Base-by-base conservation (phyloP, 108 stramenopile genomes). In the Nannochloropsis gaditana region DNA sequence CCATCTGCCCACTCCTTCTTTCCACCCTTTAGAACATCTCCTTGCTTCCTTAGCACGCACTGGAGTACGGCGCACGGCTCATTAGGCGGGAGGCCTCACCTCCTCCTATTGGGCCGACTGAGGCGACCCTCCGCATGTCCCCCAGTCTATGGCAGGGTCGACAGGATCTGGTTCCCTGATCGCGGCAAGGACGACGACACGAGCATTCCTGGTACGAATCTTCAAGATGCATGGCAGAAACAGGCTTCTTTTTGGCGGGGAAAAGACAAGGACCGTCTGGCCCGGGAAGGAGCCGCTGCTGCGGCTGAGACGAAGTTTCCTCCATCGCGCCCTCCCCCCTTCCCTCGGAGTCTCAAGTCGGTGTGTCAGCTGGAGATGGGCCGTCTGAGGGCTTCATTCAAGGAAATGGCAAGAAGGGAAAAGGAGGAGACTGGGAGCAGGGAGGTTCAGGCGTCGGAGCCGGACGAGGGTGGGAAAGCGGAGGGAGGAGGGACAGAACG, bases 291-390 rank as follows among this genome's bases (percentile, higher is more conserved):
- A 73, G 59, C 59, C 15, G 59, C 59, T 15, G 1, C 59, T 73
- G 8, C 59, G n/a, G 59, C 59, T n/a, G 59, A 3, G 2, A 6
- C 59, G 6, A 73, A 15, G n/a, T 73, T n/a, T n/a, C 19, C 59
- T n/a, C 19, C 59, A 73, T 31, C 31, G 31, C 4, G n/a, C 19
- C 6, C 59, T n/a, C 59, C 19, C 5, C 59, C 19, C 59, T 73
- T 6, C 59, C 59, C 5, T 73, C 6, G 59, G 59, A 15, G 2
- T 73, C 31, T 73, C 19, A 73, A 73, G 8, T 4, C 15, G 3
- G 59, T n/a, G 59, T 73, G 59, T 73, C 59, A 73, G 59, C 15
- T 73, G n/a, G 59, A 73, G n/a, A 73, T 73, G n/a, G n/a, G n/a
- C n/a, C 59, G 59, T 73, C 59, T 73, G 59, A 73, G 4, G 59